Evolutionary conservation across 2,329 filamentous ascomycete species (phyloP).

Genomic region (Pseudocercospora musae): DNA sequence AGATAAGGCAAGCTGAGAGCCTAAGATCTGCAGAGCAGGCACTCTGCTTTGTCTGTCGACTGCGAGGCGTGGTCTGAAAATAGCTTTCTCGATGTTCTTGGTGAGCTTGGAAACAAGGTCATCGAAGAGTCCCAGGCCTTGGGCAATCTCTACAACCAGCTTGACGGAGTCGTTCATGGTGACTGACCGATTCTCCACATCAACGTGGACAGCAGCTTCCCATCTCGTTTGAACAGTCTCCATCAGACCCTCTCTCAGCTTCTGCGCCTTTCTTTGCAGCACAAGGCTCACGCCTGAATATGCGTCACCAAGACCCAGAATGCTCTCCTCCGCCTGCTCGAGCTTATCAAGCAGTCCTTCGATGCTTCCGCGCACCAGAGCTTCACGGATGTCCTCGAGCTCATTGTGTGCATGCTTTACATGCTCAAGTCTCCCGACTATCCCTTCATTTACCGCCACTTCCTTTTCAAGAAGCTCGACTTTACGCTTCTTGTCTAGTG

Average conservation of each 20-base stretch:
- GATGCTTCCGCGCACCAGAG: constrained; percentile 45
- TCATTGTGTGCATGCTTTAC: constrained; percentile 50
- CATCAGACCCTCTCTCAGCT: constrained; percentile 64
- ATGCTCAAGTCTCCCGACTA: constrained; percentile 51
- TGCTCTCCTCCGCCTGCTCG: constrained; percentile 49
- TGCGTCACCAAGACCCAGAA: constrained; percentile 56
- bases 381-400: constrained; percentile 46
- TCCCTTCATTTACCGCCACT: constrained; percentile 56
- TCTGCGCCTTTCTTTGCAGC: constrained; percentile 61
- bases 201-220: constrained; percentile 66
- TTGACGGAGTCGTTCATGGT: constrained; percentile 49
- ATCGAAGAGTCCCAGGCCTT: constrained; percentile 28
- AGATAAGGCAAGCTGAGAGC: constrained; percentile 26
- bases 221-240: constrained; percentile 68
- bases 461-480: constrained; percentile 56
- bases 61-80: constrained; percentile 31
- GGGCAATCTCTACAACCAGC: constrained; percentile 20
- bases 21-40: constrained; percentile 18
- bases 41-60: constrained; percentile 20
- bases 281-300: constrained; percentile 62
- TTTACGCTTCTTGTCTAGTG: constrained; percentile 59
- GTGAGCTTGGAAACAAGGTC: constrained; percentile 26
- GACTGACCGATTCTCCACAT: constrained; percentile 55
- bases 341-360: constrained; percentile 48
- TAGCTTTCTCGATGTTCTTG: constrained; percentile 30